Base-by-base conservation (phyloP, 75 land plant species). In the Pinus taeda region DNA sequence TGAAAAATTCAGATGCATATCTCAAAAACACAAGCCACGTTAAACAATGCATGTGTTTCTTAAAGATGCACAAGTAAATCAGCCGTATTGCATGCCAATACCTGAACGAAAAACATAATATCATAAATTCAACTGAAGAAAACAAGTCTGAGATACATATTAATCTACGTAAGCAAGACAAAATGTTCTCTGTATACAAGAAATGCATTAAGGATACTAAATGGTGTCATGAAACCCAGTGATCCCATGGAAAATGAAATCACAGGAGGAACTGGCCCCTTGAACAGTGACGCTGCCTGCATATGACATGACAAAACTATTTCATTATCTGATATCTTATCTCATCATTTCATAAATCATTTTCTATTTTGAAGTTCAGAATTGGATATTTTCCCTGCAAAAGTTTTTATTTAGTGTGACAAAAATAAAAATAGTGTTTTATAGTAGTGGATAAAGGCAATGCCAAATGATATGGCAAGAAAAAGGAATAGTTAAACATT, bases 201-300 rank as follows among this genome's bases (percentile, higher is more conserved):
- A 65, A 65, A 33, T 33, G 15, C 33, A 15, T 17, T 15, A 49
- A 49, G 95, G 95, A 95, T 97, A 97, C 98, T 85, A 63, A 95
- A 97, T 37, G 91, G 93, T 20, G 99, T 97, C 98, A 97, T 95
- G 74, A 97, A 97, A 21, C 99, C 99, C n/a, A 97, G 82, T 45
- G 99, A 94, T 15, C 99, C 99, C 75, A 97, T 83, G 63, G 98
- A 89, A 84, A 97, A 97, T 77, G 99, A 85, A 0, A 97, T 92
- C 39, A 97, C 6, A 62, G 95, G 99, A 79, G 99, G 99, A 79
- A 95, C 91, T 59, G 99, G 96, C 57, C 99, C 99, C 83, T 91
- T 97, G 82, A 97, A 97, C 82, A 95, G 59, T 6, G 98, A 94
- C 65, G 99, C 95, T 59, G 99, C 98, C 99, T 97, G 89, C 79